These are phyloP conservation scores for Endocarpon pusillum DNA, from an alignment of 495 filamentous ascomycete genomes.

Conservation along the genomic window DNA sequence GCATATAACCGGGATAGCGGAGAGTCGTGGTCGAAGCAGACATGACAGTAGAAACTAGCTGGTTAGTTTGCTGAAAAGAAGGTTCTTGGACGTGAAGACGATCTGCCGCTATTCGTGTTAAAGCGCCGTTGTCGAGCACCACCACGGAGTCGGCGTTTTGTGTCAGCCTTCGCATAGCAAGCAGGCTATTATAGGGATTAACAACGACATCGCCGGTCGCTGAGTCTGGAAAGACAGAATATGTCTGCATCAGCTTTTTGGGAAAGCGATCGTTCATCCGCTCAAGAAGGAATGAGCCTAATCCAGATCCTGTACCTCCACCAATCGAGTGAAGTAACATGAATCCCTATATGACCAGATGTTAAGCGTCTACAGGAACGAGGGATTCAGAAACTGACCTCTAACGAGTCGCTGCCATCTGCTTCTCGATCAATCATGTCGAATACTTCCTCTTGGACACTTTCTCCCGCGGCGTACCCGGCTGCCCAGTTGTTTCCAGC, in stretches of 20 bases:
- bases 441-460: constrained; percentile 89
- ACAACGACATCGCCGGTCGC: constrained; percentile 84
- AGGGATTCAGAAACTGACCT: constrained; percentile 31
- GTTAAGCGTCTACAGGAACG: background rate
- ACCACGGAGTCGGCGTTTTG: constrained; percentile 96
- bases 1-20: constrained; percentile 96
- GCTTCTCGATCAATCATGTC: constrained; percentile 99
- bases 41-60: constrained; percentile 96
- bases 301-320: constrained; percentile 84
- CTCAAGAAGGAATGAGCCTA: constrained; percentile 91
- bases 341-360: no score
- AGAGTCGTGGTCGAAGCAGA: constrained; percentile 92
- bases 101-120: constrained; percentile 88
- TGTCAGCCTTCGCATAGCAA: constrained; percentile 77
- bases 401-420: constrained; percentile 90
- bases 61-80: constrained; percentile 93
- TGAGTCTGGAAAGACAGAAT: constrained; percentile 92
- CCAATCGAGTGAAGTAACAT: constrained; percentile 98
- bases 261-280: constrained; percentile 93
- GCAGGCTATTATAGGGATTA: constrained; percentile 92
- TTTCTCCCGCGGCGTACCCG: constrained; percentile 82
- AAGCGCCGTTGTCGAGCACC: constrained; percentile 89
- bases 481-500: constrained; percentile 97
- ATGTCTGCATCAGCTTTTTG: constrained; percentile 97
- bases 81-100: constrained; percentile 84